Evolutionary conservation across 2,329 filamentous ascomycete species (phyloP).

Genomic region (Alternaria ethzedia): DNA sequence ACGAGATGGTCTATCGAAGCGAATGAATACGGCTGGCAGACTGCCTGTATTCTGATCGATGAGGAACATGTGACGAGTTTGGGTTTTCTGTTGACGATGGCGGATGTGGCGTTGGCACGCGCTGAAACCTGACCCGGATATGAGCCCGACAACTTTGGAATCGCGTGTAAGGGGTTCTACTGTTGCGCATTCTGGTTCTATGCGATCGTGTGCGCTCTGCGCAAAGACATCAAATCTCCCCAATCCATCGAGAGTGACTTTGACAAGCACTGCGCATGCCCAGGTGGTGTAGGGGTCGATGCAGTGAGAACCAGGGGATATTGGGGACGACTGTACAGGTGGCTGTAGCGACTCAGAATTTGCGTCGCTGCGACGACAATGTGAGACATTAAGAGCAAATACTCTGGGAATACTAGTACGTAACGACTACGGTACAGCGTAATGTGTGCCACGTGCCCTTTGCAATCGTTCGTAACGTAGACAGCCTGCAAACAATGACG

Average conservation of each 20-base stretch:
- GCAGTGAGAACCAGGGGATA: background rate
- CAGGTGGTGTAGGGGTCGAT: background rate
- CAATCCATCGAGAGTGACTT: background rate
- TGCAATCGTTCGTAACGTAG: background rate
- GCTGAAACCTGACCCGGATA: background rate
- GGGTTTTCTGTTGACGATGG: background rate
- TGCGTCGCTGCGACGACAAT: background rate
- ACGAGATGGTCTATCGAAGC: background rate
- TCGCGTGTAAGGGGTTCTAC: background rate
- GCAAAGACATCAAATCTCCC: background rate
- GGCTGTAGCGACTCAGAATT: background rate
- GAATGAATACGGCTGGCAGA: background rate
- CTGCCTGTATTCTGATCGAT: background rate
- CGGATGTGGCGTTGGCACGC: background rate
- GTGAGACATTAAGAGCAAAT: background rate
- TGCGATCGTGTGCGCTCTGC: background rate
- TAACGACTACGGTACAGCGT: background rate
- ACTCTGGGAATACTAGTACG: background rate
- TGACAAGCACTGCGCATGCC: background rate
- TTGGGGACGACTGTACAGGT: background rate
- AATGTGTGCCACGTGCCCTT: background rate
- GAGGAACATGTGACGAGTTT: background rate
- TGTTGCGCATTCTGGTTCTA: background rate
- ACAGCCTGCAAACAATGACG: background rate
- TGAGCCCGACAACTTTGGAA: background rate